These are phyloP conservation scores for Sclerotiophoma versabilis DNA, from an alignment of 2,329 filamentous ascomycete genomes.

Conservation along the genomic window DNA sequence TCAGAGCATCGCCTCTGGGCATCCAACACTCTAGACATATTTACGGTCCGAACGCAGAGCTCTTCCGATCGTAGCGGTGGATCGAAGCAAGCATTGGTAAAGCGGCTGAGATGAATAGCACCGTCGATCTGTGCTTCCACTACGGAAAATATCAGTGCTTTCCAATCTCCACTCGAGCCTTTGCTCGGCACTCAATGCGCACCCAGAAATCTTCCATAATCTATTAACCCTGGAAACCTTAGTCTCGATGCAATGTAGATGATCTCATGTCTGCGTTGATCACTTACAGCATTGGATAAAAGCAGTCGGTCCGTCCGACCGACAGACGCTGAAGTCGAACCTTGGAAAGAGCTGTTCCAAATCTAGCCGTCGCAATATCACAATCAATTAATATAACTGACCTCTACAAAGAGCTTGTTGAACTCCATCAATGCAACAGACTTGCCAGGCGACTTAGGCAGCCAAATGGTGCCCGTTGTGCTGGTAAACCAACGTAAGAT, in stretches of 20 bases:
- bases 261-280: no score
- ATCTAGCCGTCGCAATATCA: neutral
- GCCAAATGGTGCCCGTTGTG: no score
- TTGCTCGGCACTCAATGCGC: no score
- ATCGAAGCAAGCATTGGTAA: conserved; percentile 35
- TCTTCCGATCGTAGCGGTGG: conserved; percentile 39
- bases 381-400: neutral
- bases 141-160: conserved; percentile 25
- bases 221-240: neutral
- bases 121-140: conserved; percentile 27
- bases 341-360: neutral
- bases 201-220: neutral
- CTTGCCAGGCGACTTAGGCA: no score
- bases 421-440: neutral
- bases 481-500: no score
- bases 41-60: conserved; percentile 70
- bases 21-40: conserved; percentile 53
- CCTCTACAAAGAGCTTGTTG: neutral
- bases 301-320: neutral
- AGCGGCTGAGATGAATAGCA: conserved; percentile 64
- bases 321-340: neutral
- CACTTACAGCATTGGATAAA: neutral
- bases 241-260: no score
- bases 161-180: no score
- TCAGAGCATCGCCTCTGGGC: conserved; percentile 1